Evolutionary conservation across 768 basidiomycete species (phyloP).

Genomic region (Tylopilus rubrobrunneus): DNA sequence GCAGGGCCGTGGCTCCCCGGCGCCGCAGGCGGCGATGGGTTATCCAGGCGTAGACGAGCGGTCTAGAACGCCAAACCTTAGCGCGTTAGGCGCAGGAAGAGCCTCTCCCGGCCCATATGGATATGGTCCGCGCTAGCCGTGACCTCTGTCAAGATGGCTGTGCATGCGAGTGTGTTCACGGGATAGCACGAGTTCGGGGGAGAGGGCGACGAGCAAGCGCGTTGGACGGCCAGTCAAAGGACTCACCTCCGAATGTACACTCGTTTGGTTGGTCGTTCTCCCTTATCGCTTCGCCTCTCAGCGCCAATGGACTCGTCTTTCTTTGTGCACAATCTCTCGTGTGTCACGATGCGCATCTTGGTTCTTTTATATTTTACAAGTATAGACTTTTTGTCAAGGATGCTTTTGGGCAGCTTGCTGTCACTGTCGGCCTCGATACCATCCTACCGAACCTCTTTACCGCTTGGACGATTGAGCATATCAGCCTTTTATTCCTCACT

Average conservation of each 20-base stretch:
- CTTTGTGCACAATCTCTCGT: constrained; percentile 12
- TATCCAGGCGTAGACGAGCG: constrained; percentile 33
- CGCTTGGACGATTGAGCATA: constrained; percentile 21
- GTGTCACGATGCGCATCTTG: constrained; percentile 15
- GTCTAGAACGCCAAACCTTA: constrained; percentile 28
- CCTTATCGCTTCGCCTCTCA: neutral
- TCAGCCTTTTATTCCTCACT: constrained; percentile 23
- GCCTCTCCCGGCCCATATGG: constrained; percentile 50
- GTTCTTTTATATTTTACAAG: constrained; percentile 9
- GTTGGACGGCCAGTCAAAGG: constrained; percentile 12
- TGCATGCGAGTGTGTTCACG: neutral
- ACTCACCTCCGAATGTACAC: constrained; percentile 19
- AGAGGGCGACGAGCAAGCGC: constrained; percentile 8
- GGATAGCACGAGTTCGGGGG: constrained; percentile 11
- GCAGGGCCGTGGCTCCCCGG: constrained; percentile 37
- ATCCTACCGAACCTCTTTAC: constrained; percentile 8
- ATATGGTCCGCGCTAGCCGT: constrained; percentile 30
- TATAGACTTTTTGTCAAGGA: constrained; percentile 23
- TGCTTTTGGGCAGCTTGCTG: constrained; percentile 19
- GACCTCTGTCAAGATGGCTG: neutral
- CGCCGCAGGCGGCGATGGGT: constrained; percentile 38
- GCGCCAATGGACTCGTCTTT: constrained; percentile 9
- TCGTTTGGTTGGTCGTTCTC: constrained; percentile 25
- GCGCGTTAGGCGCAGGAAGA: constrained; percentile 27
- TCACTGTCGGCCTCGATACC: constrained; percentile 2